Base-by-base conservation (phyloP, 176 grass and related monocot genomes). In the Carex cristatella region DNA sequence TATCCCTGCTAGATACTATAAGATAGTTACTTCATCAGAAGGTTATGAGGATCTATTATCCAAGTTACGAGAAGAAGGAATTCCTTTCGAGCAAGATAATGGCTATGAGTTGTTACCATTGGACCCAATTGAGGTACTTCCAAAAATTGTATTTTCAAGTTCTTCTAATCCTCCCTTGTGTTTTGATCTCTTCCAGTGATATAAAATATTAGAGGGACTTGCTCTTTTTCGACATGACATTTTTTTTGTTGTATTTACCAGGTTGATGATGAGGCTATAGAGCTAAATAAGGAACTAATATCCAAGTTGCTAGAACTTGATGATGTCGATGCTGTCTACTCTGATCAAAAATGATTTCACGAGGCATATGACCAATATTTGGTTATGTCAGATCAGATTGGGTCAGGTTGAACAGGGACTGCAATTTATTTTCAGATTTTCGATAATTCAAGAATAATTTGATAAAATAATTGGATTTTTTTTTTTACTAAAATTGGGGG, bases 271-370 rank as follows among this genome's bases (percentile, higher is more conserved):
- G 96, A 98, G 83, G 93, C 96, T 32, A 76, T 98, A 87, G 96
- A 95, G 54, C 90, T 95, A 83, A 98, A 95, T 85, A 98, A 98
- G 88, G 90, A 94, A 23, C 90, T 98, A 10, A 89, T 95, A 15
- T 85, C 61, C 60, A 99, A 99, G 33, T 86, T 99, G 84, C 90
- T 99, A 72, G 96, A 99, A 87, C 90, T 95, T 1, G 93, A 99
- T 88, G 96, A 99, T 32, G 96, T 99, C n/a, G 96, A 99, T 31
- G 96, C 93, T 14, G 87, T 99, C 23, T 95, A 95, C 64, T 94
- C 91, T 30, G 96, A 94, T 85, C 93, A 99, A 76, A 98, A 88
- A 87, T 95, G 85, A 92, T 15, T 65, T 77, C 12, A 27, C 16
- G 6, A 83, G 1, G 10, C 11, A 51, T 32, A 28, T 4, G 32